phyloP scores from a whole-genome alignment of 176 grass and related monocot genomes.

The Hordeum marinum region DNA sequence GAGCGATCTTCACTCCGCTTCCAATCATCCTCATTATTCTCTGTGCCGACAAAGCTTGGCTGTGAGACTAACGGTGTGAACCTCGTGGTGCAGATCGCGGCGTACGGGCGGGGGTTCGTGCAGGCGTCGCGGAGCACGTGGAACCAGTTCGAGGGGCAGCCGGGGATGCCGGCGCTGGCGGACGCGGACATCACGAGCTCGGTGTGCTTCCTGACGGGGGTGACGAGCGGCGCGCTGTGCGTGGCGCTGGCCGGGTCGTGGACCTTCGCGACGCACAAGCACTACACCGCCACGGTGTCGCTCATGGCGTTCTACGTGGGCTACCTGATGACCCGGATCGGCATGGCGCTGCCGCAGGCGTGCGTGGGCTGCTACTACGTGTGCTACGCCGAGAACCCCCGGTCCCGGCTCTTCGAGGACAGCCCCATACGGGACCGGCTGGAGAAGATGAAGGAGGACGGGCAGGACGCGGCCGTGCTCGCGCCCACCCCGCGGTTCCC shows the following conservation, averaged over 20 bases:
- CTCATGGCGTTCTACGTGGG: constrained; percentile 90
- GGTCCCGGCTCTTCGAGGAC: constrained; percentile 53
- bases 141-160: constrained; percentile 60
- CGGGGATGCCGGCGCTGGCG: constrained; percentile 67
- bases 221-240: constrained; percentile 80
- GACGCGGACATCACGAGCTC: constrained; percentile 97
- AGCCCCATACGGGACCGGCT: constrained; percentile 48
- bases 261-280: constrained; percentile 64
- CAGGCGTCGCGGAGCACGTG: constrained; percentile 88
- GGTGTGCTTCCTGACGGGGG: constrained; percentile 87
- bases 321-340: constrained; percentile 98
- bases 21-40: no score
- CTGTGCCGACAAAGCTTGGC: no score
- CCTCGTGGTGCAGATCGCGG: constrained; percentile 45
- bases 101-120: constrained; percentile 82
- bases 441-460: constrained; percentile 4
- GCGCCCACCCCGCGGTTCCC: constrained; percentile 74
- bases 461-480: constrained; percentile 1
- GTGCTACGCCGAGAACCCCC: constrained; percentile 86
- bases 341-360: constrained; percentile 96
- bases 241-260: constrained; percentile 63
- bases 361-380: constrained; percentile 96
- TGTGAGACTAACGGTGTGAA: not conserved
- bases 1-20: no score
- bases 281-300: constrained; percentile 85